Base-by-base conservation (phyloP, 495 filamentous ascomycete species). In the Aspergillus saccharolyticus region DNA sequence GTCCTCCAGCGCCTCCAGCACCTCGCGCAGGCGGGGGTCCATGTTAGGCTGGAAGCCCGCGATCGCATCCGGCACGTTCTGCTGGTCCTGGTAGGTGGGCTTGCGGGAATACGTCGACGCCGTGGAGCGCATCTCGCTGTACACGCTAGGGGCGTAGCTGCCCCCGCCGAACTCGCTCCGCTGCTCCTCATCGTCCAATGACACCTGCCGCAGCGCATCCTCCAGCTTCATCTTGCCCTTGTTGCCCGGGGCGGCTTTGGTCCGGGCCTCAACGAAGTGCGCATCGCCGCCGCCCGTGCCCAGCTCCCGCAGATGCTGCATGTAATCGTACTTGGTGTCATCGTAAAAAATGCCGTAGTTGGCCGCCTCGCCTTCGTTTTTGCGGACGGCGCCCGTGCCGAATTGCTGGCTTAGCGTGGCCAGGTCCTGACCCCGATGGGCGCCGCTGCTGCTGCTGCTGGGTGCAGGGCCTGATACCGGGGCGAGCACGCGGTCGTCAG, bases 41-140 rank as follows among this genome's bases (percentile, higher is more conserved):
- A 99, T 99, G 66, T 97, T 91, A 3, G 95, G 95, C 71, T 97
- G 87, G 67, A 99, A 97, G 0, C 95, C 95, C 1, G 85, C 85
- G 63, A 99, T 84, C 9, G 79, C 86, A 77, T 97, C 95, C 0
- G 93, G 95, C 8, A 97, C 74, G 65, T 97, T 83, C 73, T 97
- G 93, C 72, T 96, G 91, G 48, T 94, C 88, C 69, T 97, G 91
- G 70, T 96, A 97, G 28, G 88, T 90, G 21, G 82, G 72, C 62
- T 85, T 83, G 56, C 84, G 81, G 33, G 87, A 71, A 65, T 87
- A 89, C 54, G 88, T 87, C 2, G 83, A 87, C 0, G 89, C 60
- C 10, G 70, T 76, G 5, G 75, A 78, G 20, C 64, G 71, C 65
- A 72, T 68, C 46, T 75, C 69, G 21, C 70, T 71, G 54, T n/a